Evolutionary conservation across 1,284 basidiomycete species (phyloP).

Genomic region (Cerrena zonata): DNA sequence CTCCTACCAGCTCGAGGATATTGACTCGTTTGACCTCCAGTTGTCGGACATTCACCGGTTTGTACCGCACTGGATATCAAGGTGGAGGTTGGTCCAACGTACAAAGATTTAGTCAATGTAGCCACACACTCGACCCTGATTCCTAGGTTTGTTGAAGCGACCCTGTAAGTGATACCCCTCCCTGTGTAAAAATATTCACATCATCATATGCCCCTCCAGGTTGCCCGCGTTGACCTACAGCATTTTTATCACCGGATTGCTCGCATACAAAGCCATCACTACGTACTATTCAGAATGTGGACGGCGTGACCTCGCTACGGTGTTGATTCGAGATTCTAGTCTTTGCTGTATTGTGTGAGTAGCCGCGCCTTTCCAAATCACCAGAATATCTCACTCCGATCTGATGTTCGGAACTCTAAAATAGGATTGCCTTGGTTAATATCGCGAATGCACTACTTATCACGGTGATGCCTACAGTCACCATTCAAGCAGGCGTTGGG

Average conservation of each 20-base stretch:
- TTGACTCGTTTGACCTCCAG: neutral
- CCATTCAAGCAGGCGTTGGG: constrained; percentile 11
- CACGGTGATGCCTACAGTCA: constrained; percentile 7
- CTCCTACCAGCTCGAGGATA: neutral
- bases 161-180: constrained; percentile 2
- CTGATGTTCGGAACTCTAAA: too few relatives aligned
- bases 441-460: constrained; percentile 10
- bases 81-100: neutral
- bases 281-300: constrained; percentile 2
- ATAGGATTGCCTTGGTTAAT: constrained; percentile 7
- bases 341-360: constrained; percentile 13
- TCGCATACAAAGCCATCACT: constrained; percentile 9
- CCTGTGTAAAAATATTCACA: neutral
- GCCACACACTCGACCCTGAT: neutral
- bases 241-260: constrained; percentile 10
- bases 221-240: constrained; percentile 9
- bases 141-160: neutral
- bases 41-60: neutral
- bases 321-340: constrained; percentile 13
- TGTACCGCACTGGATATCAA: neutral
- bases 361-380: neutral
- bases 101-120: neutral
- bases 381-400: neutral
- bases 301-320: constrained; percentile 8
- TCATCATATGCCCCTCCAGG: constrained; percentile 2